Base-by-base conservation (phyloP, 306 rosid genomes). In the Cajanus cajan region DNA sequence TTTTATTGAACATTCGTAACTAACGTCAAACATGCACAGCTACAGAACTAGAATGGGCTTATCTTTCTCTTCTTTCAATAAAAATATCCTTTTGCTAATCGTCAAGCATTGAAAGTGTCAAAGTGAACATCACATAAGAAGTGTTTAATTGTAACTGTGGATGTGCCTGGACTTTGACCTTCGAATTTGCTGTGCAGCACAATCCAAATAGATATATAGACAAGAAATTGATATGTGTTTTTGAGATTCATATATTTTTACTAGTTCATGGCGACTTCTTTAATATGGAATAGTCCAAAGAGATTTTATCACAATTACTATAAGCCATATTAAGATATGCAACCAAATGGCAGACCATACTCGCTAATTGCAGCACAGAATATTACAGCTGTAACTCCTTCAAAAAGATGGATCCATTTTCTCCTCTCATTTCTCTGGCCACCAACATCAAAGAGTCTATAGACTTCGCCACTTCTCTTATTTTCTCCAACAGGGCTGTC, bases 291-390 rank as follows among this genome's bases (percentile, higher is more conserved):
- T 41, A 31, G 21, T 28, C 11, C 21, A 59, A 14, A 14, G 37
- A 59, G 11, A 14, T 2, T 59, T 2, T 28, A 28, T 25, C 41
- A 59, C 19, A 10, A 59, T 24, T 34, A 59, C 4, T 31, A 59
- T 59, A 28, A 58, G 28, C 8, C 68, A n/a, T 62, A 62, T 33
- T 33, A 15, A 33, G 13, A 33, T n/a, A 62, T 15, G 22, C 14
- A 62, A 16, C 25, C 69, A 63, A 34, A 63, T 34, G 28, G 45
- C 13, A 34, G 44, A 62, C 47, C 69, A 63, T 63, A 63, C 69
- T 63, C 69, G 69, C 69, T 63, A 63, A 63, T 63, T 63, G 69
- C 69, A 63, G 69, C 69, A 63, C 69, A 63, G 69, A 63, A 63
- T 63, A 63, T 36, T 63, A 63, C 69, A 63, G 69, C 69, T 36